phyloP scores from a whole-genome alignment of 192 early-diverging fungal genomes.

The Dissophora ornata region DNA sequence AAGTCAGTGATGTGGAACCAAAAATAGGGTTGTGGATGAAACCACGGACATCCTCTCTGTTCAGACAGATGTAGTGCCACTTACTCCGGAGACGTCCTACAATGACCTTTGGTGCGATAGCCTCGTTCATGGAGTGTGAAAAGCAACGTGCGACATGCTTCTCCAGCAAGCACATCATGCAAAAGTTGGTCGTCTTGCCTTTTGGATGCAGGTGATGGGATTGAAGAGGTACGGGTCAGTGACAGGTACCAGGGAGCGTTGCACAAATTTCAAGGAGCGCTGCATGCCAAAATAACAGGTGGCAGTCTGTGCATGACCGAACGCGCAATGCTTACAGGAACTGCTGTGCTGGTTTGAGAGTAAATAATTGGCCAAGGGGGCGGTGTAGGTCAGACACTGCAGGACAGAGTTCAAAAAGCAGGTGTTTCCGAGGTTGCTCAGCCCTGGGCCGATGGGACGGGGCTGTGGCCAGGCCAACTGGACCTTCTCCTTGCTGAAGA shows the following conservation, averaged over 20 bases:
- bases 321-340: slow-evolving; percentile 61
- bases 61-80: slow-evolving; percentile 1
- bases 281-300: not conserved
- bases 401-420: slow-evolving; percentile 87
- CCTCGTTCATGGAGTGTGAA: slow-evolving; percentile 53
- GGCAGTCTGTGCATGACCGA: too few relatives aligned
- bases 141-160: slow-evolving; percentile 71
- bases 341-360: slow-evolving; percentile 67
- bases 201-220: not conserved
- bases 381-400: slow-evolving; percentile 82
- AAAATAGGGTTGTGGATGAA: too few relatives aligned
- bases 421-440: slow-evolving; percentile 80
- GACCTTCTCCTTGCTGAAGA: slow-evolving; percentile 71
- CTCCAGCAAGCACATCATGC: slow-evolving; percentile 81
- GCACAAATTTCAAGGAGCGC: too few relatives aligned
- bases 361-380: slow-evolving; percentile 76
- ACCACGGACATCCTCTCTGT: too few relatives aligned
- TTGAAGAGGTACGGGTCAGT: too few relatives aligned
- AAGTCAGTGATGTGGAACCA: too few relatives aligned
- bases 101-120: slow-evolving; percentile 75
- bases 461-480: slow-evolving; percentile 64
- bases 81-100: slow-evolving; percentile 72
- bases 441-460: slow-evolving; percentile 72
- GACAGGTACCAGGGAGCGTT: too few relatives aligned
- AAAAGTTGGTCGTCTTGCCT: slow-evolving; percentile 68